Percentiles rank a stretch among this genome's conserved stretches.
These are phyloP conservation scores for Achaetomiella virescens DNA, from an alignment of 495 filamentous ascomycete genomes.

Conservation along the genomic window DNA sequence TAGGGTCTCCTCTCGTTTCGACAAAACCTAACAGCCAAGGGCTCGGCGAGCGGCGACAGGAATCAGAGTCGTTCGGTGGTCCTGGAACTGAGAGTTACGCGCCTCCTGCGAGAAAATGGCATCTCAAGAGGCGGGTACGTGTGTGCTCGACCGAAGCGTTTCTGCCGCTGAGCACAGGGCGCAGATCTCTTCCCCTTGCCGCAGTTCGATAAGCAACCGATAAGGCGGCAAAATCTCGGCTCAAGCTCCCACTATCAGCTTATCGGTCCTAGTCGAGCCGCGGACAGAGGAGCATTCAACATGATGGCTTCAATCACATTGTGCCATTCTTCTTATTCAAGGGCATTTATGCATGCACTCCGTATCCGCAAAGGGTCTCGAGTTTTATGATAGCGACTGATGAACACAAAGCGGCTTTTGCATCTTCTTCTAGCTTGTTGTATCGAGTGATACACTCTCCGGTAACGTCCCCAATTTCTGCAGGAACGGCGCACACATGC, in stretches of 20 bases:
- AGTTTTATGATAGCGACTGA: no score
- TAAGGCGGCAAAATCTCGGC: slow-evolving; percentile 30
- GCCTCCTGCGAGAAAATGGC: background rate
- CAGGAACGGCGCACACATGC: no score
- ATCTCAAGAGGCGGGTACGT: background rate
- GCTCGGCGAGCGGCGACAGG: background rate
- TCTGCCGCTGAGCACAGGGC: slow-evolving; percentile 13
- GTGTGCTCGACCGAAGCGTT: background rate
- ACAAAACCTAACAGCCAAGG: background rate
- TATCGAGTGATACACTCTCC: no score
- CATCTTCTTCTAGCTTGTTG: no score
- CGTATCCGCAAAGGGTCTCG: no score
- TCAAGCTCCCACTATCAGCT: background rate
- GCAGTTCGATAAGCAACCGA: slow-evolving; percentile 22
- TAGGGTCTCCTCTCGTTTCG: background rate
- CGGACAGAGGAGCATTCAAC: no score
- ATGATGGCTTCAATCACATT: no score
- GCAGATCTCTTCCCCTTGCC: slow-evolving; percentile 26
- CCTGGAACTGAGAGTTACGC: background rate
- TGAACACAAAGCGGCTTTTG: no score
- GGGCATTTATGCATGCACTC: no score
- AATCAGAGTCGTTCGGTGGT: background rate
- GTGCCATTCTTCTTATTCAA: no score
- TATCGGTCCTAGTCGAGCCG: background rate
- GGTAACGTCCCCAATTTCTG: no score